These are phyloP conservation scores for Delitschia confertaspora DNA, from an alignment of 495 filamentous ascomycete species.

Conservation along the genomic window DNA sequence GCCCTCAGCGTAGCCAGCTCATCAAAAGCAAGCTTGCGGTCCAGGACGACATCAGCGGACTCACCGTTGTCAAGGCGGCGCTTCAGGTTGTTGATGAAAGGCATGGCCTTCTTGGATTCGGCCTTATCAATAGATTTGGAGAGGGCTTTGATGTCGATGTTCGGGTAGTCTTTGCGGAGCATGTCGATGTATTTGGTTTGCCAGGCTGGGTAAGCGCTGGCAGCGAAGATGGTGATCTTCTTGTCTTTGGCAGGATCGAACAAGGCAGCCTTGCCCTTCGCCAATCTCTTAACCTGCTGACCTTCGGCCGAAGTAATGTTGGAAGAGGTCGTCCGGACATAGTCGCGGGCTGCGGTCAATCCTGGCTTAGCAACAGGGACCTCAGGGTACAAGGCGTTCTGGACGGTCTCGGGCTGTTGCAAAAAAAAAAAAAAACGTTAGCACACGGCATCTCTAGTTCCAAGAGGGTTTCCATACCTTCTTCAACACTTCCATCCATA, in stretches of 20 bases:
- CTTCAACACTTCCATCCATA: constrained; percentile 82
- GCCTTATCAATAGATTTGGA: constrained; percentile 64
- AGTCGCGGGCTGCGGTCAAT: constrained; percentile 68
- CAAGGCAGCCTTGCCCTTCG: constrained; percentile 70
- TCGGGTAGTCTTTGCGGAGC: constrained; percentile 53
- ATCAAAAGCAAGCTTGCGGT: constrained; percentile 76
- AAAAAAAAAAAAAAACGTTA: too few relatives aligned
- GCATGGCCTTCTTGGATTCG: constrained; percentile 97
- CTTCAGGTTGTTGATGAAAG: constrained; percentile 85
- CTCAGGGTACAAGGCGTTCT: constrained; percentile 67
- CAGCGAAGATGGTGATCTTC: constrained; percentile 78
- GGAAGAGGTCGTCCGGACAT: constrained; percentile 64
- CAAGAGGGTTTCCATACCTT: too few relatives aligned
- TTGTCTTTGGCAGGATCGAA: constrained; percentile 90
- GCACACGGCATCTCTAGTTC: too few relatives aligned
- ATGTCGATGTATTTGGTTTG: constrained; percentile 86
- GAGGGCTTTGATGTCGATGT: constrained; percentile 70
- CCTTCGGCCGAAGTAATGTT: constrained; percentile 84
- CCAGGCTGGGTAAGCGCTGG: constrained; percentile 73
- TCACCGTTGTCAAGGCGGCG: constrained; percentile 57
- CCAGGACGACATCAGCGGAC: constrained; percentile 56
- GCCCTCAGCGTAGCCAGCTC: constrained; percentile 54
- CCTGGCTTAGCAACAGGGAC: constrained; percentile 52
- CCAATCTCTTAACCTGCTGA: constrained; percentile 67
- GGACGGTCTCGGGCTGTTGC: constrained; percentile 55